These are phyloP conservation scores for Sporothrix pseudoabietina DNA, from an alignment of 2,329 filamentous ascomycete genomes.

Conservation along the genomic window DNA sequence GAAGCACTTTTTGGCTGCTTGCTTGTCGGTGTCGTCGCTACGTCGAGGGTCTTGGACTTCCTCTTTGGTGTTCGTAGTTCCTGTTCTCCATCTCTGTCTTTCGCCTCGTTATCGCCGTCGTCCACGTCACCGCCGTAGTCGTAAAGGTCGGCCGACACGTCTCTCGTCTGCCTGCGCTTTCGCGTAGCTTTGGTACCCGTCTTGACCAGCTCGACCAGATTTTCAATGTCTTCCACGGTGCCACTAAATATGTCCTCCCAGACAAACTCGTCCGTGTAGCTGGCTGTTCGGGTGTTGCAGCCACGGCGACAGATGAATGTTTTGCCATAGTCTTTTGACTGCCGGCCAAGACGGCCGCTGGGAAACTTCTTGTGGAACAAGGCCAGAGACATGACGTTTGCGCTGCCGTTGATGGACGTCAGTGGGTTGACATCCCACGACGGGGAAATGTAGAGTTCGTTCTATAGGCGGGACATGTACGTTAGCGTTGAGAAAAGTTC, in stretches of 20 bases:
- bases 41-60: conserved; percentile 39
- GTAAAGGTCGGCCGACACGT: conserved; percentile 40
- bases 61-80: conserved; percentile 43
- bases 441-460: conserved; percentile 89
- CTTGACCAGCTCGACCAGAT: conserved; percentile 68
- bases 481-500: not conserved
- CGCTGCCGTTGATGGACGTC: conserved; percentile 86
- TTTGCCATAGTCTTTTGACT: conserved; percentile 75
- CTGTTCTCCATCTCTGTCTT: conserved; percentile 40
- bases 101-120: conserved; percentile 3
- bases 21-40: conserved; percentile 58
- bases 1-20: conserved; percentile 47
- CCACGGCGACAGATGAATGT: conserved; percentile 87
- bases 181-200: conserved; percentile 72
- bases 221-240: conserved; percentile 64
- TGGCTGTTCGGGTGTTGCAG: conserved; percentile 84
- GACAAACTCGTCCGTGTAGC: conserved; percentile 86
- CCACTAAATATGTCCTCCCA: conserved; percentile 85
- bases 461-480: conserved; percentile 49
- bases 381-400: conserved; percentile 72
- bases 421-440: conserved; percentile 87
- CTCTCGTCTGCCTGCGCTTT: conserved; percentile 45
- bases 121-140: conserved; percentile 35
- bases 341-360: conserved; percentile 71
- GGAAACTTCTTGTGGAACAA: conserved; percentile 72